Conservation (phyloP, 768 basidiomycete genomes). For the Amylocystis lapponica region DNA sequence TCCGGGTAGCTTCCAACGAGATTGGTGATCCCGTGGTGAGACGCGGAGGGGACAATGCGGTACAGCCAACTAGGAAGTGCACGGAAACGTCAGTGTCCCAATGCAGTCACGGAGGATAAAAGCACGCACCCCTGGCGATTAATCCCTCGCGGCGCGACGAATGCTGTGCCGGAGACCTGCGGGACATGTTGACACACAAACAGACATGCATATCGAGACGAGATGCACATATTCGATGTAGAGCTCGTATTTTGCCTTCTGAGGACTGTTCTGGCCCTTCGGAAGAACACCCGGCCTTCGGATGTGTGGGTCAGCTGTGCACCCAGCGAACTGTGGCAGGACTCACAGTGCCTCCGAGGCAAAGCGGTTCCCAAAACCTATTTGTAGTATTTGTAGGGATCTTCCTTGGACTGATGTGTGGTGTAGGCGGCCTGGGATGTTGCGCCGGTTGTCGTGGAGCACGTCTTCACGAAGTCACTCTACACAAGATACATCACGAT, state of each 20-base stretch:
- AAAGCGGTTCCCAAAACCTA: slow-evolving; percentile 52
- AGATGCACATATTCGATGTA: slow-evolving; percentile 47
- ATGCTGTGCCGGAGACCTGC: slow-evolving; percentile 50
- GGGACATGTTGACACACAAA: too few relatives aligned
- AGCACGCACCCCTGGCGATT: slow-evolving; percentile 41
- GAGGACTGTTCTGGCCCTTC: slow-evolving; percentile 50
- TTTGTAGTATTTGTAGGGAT: slow-evolving; percentile 52
- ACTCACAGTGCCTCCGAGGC: slow-evolving; percentile 48
- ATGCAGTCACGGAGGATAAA: too few relatives aligned
- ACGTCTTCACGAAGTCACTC: too few relatives aligned
- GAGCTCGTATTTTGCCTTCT: slow-evolving; percentile 52
- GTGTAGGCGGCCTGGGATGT: slow-evolving; percentile 9
- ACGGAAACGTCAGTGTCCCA: not conserved
- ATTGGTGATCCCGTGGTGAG: slow-evolving; percentile 50
- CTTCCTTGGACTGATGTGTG: slow-evolving; percentile 26
- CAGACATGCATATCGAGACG: not conserved
- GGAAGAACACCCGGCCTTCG: slow-evolving; percentile 48
- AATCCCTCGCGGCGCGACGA: slow-evolving; percentile 47
- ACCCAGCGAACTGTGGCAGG: not conserved
- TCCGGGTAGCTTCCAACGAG: slow-evolving; percentile 40
- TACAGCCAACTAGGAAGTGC: slow-evolving; percentile 45
- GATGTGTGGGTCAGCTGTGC: not conserved
- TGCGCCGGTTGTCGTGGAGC: too few relatives aligned
- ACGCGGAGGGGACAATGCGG: slow-evolving; percentile 57
- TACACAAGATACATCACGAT: too few relatives aligned